Evolutionary conservation across 2,329 filamentous ascomycete species (phyloP), one percentile per base, ranked within the genome.

Genomic region (Verruconis gallopava): DNA sequence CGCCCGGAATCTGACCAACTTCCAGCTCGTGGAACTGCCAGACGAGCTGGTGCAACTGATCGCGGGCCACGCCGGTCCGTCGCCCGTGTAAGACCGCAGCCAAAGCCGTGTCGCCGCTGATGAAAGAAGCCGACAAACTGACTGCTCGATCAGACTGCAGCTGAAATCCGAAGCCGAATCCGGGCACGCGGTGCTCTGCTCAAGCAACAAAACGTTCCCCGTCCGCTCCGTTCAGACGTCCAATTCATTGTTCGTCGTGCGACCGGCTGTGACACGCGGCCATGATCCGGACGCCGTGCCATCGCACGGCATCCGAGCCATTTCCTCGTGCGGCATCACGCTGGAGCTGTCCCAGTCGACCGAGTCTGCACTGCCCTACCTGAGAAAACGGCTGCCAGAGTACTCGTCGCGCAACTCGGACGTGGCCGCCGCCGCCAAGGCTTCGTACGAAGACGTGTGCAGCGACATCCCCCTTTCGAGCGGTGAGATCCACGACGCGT

Each of bases 151-250:
- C 55, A 61, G 60, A 45, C 55, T 60, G 48, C 57, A 60, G 54
- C 63, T 68, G 44, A 62, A 63, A 46, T 58, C 58, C 15, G 44
- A 49, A 33, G 45, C 52, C 38, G 9, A 43, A 34, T 12, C 12
- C 46, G 52, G 63, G 35, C 64, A 63, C 44, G 69, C 72, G 21
- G 73, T 77, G 46, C 62, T 80, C 45, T 79, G 75, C 58, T 77
- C 73, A 2, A 59, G 64, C 6, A 62, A 63, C 42, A 63, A 69
- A 48, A 75, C 74, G 9, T 80, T 70, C 59, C 66, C 69, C 45
- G 58, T 79, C 40, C 73, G 74, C 49, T 75, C 79, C 55, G 75
- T 79, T 40, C 74, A 76, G 50, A 78, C 75, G 13, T 79, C 75
- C 19, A 80, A 80, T 49, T 74, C 72, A 25, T 63, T 79, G 43